Conservation (phyloP, 2,329 filamentous ascomycete genomes). For the Exophiala alcalophila region DNA sequence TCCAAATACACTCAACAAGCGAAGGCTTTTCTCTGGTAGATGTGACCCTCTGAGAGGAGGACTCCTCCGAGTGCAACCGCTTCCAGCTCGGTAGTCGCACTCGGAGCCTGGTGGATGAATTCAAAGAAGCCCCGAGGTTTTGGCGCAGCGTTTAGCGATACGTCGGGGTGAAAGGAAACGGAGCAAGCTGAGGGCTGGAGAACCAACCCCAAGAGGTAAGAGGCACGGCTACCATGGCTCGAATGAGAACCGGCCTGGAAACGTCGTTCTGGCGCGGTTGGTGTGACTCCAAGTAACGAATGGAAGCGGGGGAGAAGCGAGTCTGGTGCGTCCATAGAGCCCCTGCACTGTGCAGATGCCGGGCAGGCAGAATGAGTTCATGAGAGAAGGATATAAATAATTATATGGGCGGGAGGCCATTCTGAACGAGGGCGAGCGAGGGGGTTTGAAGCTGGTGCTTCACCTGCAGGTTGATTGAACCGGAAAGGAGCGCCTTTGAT, state of each 20-base stretch:
- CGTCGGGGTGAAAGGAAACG: slow-evolving; percentile 1
- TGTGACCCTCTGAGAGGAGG: slow-evolving; percentile 6
- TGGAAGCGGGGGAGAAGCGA: too few relatives aligned
- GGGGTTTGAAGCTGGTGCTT: too few relatives aligned
- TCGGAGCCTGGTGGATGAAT: not conserved
- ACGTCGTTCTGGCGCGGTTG: too few relatives aligned
- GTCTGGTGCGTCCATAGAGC: too few relatives aligned
- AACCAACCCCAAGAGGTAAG: slow-evolving; percentile 1
- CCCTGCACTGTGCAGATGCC: too few relatives aligned
- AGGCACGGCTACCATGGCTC: slow-evolving; percentile 2
- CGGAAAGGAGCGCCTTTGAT: too few relatives aligned
- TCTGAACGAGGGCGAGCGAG: too few relatives aligned
- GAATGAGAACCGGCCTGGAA: not conserved
- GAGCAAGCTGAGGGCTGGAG: not conserved
- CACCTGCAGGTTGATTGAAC: too few relatives aligned
- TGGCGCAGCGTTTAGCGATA: slow-evolving; percentile 5
- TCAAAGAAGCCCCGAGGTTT: slow-evolving; percentile 1
- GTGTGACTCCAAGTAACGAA: too few relatives aligned
- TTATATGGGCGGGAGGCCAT: too few relatives aligned
- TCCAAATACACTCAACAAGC: slow-evolving; percentile 2
- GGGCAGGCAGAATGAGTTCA: too few relatives aligned
- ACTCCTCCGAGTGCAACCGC: slow-evolving; percentile 7
- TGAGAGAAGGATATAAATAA: too few relatives aligned
- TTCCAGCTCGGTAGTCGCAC: not conserved
- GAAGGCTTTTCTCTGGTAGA: slow-evolving; percentile 1